Percentiles rank a stretch among this genome's conserved stretches.
Evolutionary conservation across 1,284 basidiomycete genomes (phyloP).

Genomic region (Sporisorium reilianum): DNA sequence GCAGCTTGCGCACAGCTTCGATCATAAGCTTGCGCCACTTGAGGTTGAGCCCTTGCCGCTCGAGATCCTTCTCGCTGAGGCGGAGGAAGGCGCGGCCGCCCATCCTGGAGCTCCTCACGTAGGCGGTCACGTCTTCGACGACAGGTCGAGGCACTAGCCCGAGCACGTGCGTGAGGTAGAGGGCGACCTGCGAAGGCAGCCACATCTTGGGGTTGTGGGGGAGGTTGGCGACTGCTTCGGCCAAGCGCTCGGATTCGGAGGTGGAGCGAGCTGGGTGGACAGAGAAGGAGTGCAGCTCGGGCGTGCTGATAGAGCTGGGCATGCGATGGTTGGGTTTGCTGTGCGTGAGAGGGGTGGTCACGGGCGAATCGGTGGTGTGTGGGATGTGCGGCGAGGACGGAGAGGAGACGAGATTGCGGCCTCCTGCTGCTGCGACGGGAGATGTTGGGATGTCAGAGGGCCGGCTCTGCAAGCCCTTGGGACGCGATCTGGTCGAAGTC

Average conservation of each 20-base stretch:
- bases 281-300: conserved; percentile 17
- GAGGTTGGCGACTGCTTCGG: conserved; percentile 42
- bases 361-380: conserved; percentile 7
- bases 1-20: conserved; percentile 56
- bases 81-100: conserved; percentile 60
- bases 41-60: conserved; percentile 56
- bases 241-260: conserved; percentile 35
- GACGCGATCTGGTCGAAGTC: conserved; percentile 56
- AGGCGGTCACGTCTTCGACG: conserved; percentile 61
- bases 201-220: conserved; percentile 59
- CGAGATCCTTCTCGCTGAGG: conserved; percentile 58
- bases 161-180: conserved; percentile 64
- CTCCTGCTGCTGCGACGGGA: conserved; percentile 9
- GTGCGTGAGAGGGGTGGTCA: conserved; percentile 9
- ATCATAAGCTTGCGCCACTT: conserved; percentile 64
- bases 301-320: conserved; percentile 29
- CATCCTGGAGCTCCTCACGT: conserved; percentile 56
- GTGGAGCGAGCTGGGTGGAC: conserved; percentile 19
- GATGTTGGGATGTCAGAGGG: conserved; percentile 8
- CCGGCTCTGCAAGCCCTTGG: conserved; percentile 43
- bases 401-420: conserved; percentile 11
- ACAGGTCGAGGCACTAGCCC: conserved; percentile 60
- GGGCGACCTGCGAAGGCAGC: conserved; percentile 60
- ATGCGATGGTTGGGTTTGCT: conserved; percentile 31
- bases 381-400: conserved; percentile 28